Base-by-base conservation (phyloP, 169 alveolate genomes). In the Perkinsus chesapeaki region DNA sequence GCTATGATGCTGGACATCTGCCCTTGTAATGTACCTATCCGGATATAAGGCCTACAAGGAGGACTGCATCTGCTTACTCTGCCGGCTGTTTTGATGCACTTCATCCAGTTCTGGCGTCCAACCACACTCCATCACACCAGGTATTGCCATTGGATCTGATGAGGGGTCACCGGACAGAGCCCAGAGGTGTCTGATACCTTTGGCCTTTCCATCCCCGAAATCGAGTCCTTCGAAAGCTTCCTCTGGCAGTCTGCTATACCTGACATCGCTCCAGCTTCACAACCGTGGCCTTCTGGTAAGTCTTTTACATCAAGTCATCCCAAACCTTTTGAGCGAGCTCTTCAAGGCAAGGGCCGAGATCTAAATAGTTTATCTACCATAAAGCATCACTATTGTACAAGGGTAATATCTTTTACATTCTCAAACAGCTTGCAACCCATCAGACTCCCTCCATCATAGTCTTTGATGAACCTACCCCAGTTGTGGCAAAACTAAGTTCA, bases 361-460 rank as follows among this genome's bases (percentile, higher is more conserved):
- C 82, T 16, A 60, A 16, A 34, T 60, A 60, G 82, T 60, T 60
- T 27, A 60, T 23, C 82, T 60, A 60, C 82, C 72, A 19, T 9
- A 47, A 47, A 47, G 72, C 19, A 47, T 47, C 72, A 19, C 27
- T 19, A 47, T 9, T 47, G 19, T 19, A 47, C n/a, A n/a, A n/a
- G n/a, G 60, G 23, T 16, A 5, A 43, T 43, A 5, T 5, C 5
- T 16, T 34, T 60, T 23, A 60, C 82, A 60, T 60, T 60, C 31
- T 60, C 82, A 34, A 60, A 60, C 0, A 97, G 93, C 73, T 95
- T 95, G 94, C 98, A 97, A 39, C 96, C 97, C 98, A 97, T 97
- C n/a, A 96, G 92, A 12, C 98, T 97, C 31, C 98, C 97, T 36
- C 98, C 98, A 73, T 96, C 98, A 94, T 97, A 97, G 93, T 97